Base-by-base conservation (phyloP, 257 asterid genomes). In the Sherardia arvensis region DNA sequence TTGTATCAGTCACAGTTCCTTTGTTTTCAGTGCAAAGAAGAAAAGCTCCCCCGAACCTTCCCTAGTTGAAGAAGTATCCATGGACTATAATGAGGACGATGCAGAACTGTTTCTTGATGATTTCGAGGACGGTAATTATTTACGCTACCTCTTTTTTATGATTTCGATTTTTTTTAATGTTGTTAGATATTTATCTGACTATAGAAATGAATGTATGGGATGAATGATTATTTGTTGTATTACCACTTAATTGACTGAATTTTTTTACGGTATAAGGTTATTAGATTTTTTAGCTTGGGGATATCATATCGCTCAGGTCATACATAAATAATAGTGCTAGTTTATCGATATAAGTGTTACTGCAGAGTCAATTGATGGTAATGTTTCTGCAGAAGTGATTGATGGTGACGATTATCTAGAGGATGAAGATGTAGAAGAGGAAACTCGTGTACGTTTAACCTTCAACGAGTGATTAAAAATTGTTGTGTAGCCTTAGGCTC, bases 381-480 rank as follows among this genome's bases (percentile, higher is more conserved):
- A 53, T 56, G 40, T n/a, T 38, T 48, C 66, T 40, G 61, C 60
- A 85, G 95, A 78, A 67, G 85, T 76, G 64, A 64, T 84, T 61
- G 58, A 69, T 17, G 93, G 83, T n/a, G 87, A 77, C 56, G 90
- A 62, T 65, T 58, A 74, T 53, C 78, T 78, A 29, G 86, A 74
- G 15, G 90, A 85, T 36, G 95, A 83, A 65, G 77, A 81, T 73
- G 75, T 84, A 68, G 91, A 71, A 53, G 94, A 84, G 79, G 95
- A 90, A 71, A 53, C 77, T 53, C 76, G 22, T 63, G 97, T 89
- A 71, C 77, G 91, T 76, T 67, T 63, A 53, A 2, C 26, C 22
- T 47, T 7, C 26, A n/a, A 2, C 61, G 5, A n/a, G 60, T 47
- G 18, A 26, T 33, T 55, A 32, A n/a, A n/a, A 10, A 55, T 45